A percentile compares a stretch with the other conserved stretches of the same genome.
Conservation (phyloP, 371 early-diverging fungal species). For the Rhizopus sp. region DNA sequence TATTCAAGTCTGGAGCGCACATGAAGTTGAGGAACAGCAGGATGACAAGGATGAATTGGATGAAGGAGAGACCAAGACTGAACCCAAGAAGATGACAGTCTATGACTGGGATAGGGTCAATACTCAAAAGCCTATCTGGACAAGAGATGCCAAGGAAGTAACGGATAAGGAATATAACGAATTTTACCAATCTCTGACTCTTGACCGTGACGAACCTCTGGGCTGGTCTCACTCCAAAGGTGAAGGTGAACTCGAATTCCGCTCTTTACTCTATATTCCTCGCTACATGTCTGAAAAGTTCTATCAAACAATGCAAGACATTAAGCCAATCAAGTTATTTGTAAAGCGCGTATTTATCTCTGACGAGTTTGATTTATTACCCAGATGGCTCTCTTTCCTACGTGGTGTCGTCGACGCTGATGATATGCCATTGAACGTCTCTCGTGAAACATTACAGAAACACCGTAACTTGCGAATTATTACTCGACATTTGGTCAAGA, state of each 20-base stretch:
- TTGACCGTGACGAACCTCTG: conserved; percentile 64
- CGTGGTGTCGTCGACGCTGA: conserved; percentile 91
- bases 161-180: conserved; percentile 77
- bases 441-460: conserved; percentile 94
- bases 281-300: conserved; percentile 65
- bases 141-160: conserved; percentile 77
- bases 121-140: conserved; percentile 92
- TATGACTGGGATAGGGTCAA: conserved; percentile 72
- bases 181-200: conserved; percentile 84
- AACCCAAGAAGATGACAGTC: conserved; percentile 52
- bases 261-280: conserved; percentile 86
- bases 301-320: conserved; percentile 68
- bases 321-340: conserved; percentile 91
- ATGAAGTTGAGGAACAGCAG: conserved; percentile 54
- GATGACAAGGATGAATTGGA: conserved; percentile 48
- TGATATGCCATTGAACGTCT: conserved; percentile 94
- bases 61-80: conserved; percentile 59
- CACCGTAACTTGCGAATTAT: conserved; percentile 79
- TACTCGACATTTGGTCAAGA: conserved; percentile 83
- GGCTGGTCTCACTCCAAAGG: conserved; percentile 79
- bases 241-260: conserved; percentile 90
- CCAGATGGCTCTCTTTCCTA: conserved; percentile 71
- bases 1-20: conserved; percentile 76
- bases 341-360: conserved; percentile 96
- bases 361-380: conserved; percentile 84